These are phyloP conservation scores for Lenwebbia sp. DNA, from an alignment of 345 rosid species.

Conservation along the genomic window DNA sequence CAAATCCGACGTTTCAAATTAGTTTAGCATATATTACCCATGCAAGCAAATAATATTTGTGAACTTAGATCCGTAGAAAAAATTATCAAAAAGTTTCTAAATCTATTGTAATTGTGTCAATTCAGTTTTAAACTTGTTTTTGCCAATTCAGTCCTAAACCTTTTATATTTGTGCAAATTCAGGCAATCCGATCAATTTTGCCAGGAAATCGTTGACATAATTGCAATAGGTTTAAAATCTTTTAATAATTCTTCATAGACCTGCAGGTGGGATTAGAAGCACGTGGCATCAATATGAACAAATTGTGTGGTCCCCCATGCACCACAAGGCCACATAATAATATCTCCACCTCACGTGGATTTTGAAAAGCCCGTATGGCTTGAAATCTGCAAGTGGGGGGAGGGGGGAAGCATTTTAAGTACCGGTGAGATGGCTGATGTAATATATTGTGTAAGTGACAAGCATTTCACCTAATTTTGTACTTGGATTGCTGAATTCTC, in stretches of 20 bases:
- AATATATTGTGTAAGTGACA: background rate
- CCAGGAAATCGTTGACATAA: too few relatives aligned
- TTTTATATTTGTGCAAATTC: too few relatives aligned
- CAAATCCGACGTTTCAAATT: background rate
- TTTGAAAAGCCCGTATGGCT: background rate
- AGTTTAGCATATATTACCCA: background rate
- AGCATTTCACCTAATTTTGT: background rate
- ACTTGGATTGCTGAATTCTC: background rate
- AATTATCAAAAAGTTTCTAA: too few relatives aligned
- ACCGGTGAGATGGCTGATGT: background rate
- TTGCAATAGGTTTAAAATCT: too few relatives aligned
- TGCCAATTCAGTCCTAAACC: too few relatives aligned
- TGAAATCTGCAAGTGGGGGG: background rate
- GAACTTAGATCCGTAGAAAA: background rate
- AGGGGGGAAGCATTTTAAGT: background rate
- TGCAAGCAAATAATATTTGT: background rate
- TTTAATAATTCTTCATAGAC: too few relatives aligned
- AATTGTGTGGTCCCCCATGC: background rate
- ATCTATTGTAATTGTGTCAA: too few relatives aligned
- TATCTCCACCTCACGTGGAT: background rate
- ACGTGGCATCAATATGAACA: background rate
- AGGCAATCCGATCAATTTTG: too few relatives aligned
- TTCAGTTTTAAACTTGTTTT: too few relatives aligned
- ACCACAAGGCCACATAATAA: background rate
- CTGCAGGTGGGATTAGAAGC: background rate